These are phyloP conservation scores for Ceratocystis albifundus DNA, from an alignment of 2,329 filamentous ascomycete genomes.

Conservation along the genomic window DNA sequence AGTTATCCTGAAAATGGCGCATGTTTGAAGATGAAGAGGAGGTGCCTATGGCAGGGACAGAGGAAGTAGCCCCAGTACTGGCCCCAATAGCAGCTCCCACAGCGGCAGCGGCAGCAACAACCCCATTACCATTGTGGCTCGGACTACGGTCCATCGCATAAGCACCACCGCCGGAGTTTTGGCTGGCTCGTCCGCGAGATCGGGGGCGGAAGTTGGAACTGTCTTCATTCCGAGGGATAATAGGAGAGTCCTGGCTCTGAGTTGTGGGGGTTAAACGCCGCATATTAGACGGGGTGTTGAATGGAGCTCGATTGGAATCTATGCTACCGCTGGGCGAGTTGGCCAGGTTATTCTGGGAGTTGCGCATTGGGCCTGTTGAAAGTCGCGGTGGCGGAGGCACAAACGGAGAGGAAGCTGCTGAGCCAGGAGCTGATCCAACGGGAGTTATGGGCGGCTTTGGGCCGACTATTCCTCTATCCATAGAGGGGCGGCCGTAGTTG, in stretches of 20 bases:
- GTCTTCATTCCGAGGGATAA: constrained; percentile 40
- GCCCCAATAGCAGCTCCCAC: constrained; percentile 3
- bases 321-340: constrained; percentile 43
- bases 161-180: constrained; percentile 31
- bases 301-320: constrained; percentile 37
- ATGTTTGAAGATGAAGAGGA: background rate
- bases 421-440: constrained; percentile 19
- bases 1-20: constrained; percentile 19
- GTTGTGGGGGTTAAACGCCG: constrained; percentile 41
- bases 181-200: constrained; percentile 38
- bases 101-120: constrained; percentile 5
- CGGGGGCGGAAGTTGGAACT: constrained; percentile 39
- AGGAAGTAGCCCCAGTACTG: constrained; percentile 6
- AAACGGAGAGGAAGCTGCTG: constrained; percentile 26
- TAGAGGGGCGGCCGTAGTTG: constrained; percentile 19
- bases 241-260: constrained; percentile 46
- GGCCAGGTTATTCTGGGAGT: constrained; percentile 23
- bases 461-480: constrained; percentile 18
- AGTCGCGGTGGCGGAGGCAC: constrained; percentile 34
- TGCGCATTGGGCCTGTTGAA: constrained; percentile 28
- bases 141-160: background rate
- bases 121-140: constrained; percentile 27
- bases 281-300: constrained; percentile 34
- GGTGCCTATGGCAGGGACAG: background rate
- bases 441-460: constrained; percentile 23